Evolutionary conservation across 148 eudicot genomes (phyloP), one percentile per base, ranked within the genome.

Genomic region (Vaccinium vitisidaea): DNA sequence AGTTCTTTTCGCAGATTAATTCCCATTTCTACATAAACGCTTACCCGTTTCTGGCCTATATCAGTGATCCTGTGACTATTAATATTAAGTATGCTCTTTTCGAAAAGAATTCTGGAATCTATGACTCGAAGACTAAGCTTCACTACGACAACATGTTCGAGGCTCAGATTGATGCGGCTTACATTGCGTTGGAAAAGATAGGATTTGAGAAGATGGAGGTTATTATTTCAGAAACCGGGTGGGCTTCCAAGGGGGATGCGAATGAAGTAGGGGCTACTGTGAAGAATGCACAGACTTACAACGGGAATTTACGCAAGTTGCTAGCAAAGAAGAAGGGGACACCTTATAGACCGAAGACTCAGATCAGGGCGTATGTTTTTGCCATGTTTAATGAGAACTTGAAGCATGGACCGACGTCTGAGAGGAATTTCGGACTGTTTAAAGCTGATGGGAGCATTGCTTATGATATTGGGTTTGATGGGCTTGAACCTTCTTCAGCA

Each of bases 321-420:
- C 84, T 95, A 23, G 14, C 77, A 83, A 95, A 92, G 84, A 95
- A 83, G 88, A 95, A 93, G 75, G 98, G 98, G 48, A 95, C 98
- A 1, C 98, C 98, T 5, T 89, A 90, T 25, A 90, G 88, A 84
- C 98, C 98, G 1, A 92, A 93, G 53, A 85, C 14, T 14, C 82
- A 75, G 1, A 89, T 90, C 2, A 95, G 85, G 88, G 98, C 96
- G 0, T 95, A 95, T 75, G 46, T 95, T 43, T 95, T 95, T 77
- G 98, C 98, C 2, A 61, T 95, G 87, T 95, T 95, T 59, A 94
- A 95, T 61, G 98, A 95, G 86, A 84, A 95, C 83, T 90, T 84
- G 89, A 95, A 95, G 88, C 96, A 95, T 0, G 98, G 98, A 13
- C 98, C 98, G 7, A 92, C 94, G 50, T 94, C 96, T 10, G 98